A percentile compares a stretch with the other conserved stretches of the same genome.
Conservation (phyloP, 2,329 filamentous ascomycete species). For the Drechslera avenae region DNA sequence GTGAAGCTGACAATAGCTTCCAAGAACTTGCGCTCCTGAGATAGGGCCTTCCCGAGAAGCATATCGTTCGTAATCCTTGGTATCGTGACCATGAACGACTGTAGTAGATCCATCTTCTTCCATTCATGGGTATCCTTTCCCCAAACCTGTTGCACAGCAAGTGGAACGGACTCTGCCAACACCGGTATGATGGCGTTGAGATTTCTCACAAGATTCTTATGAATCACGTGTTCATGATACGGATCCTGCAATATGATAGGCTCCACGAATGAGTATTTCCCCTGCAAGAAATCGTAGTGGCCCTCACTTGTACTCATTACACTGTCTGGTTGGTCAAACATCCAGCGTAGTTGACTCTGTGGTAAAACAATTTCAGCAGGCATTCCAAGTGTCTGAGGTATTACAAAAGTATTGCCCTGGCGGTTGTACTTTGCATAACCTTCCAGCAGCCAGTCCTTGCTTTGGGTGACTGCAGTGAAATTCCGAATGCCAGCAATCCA, state of each 20-base stretch:
- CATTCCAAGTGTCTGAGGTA: constrained; percentile 32
- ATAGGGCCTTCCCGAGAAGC: constrained; percentile 53
- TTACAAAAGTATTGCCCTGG: constrained; percentile 30
- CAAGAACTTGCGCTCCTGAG: constrained; percentile 55
- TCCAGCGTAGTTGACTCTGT: constrained; percentile 45
- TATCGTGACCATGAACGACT: constrained; percentile 48
- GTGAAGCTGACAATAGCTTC: constrained; percentile 58
- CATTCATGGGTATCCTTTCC: constrained; percentile 48
- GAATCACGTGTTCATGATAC: constrained; percentile 51
- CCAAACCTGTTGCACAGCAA: constrained; percentile 41
- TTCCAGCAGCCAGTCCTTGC: constrained; percentile 28
- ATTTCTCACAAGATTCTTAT: constrained; percentile 49
- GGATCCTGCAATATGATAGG: constrained; percentile 44
- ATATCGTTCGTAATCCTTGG: constrained; percentile 52
- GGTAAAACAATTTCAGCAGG: constrained; percentile 44
- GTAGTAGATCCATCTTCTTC: constrained; percentile 44
- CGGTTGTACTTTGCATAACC: constrained; percentile 36
- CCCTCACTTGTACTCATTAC: constrained; percentile 45
- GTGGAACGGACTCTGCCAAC: constrained; percentile 47
- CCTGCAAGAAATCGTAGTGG: constrained; percentile 48
- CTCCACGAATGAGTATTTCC: constrained; percentile 48
- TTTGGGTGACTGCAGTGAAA: constrained; percentile 25
- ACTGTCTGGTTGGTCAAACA: constrained; percentile 51
- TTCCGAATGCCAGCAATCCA: constrained; percentile 27
- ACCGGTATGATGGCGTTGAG: constrained; percentile 47